Conservation (phyloP, 768 basidiomycete species). For the Strobilomyces confusus region DNA sequence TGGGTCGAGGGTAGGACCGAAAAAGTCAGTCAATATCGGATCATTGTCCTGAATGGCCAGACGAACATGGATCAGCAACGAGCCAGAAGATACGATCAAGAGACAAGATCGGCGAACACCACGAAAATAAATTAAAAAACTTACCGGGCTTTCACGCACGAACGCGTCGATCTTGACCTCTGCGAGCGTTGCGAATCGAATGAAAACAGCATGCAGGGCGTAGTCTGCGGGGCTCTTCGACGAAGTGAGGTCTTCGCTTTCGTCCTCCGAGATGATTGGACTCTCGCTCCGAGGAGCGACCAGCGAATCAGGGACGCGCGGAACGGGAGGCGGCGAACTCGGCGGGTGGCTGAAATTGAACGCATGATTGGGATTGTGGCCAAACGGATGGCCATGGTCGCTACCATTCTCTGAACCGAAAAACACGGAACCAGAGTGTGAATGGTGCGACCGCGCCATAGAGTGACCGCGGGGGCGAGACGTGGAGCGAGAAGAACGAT, state of each 20-base stretch:
- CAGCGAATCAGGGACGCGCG: slow-evolving; percentile 66
- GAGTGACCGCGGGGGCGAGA: slow-evolving; percentile 56
- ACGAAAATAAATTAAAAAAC: slow-evolving; percentile 23
- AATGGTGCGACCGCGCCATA: slow-evolving; percentile 69
- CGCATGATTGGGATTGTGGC: slow-evolving; percentile 25
- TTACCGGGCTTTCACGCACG: slow-evolving; percentile 62
- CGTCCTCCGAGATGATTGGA: slow-evolving; percentile 54
- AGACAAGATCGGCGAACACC: not conserved
- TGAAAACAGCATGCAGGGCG: slow-evolving; percentile 84
- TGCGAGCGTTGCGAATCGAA: slow-evolving; percentile 75
- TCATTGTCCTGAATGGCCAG: slow-evolving; percentile 57
- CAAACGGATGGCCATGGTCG: slow-evolving; percentile 50
- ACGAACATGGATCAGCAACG: slow-evolving; percentile 2
- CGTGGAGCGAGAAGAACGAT: slow-evolving; percentile 28
- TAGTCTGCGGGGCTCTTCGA: slow-evolving; percentile 85
- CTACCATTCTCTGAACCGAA: slow-evolving; percentile 69
- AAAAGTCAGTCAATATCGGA: slow-evolving; percentile 56
- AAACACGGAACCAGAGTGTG: slow-evolving; percentile 71
- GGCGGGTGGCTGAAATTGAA: slow-evolving; percentile 27
- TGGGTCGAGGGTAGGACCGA: slow-evolving; percentile 70
- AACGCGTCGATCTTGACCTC: slow-evolving; percentile 79
- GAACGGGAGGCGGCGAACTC: slow-evolving; percentile 73
- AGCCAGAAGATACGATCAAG: not conserved
- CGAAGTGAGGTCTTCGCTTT: slow-evolving; percentile 57
- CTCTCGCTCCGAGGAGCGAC: slow-evolving; percentile 50